Evolutionary conservation across 768 basidiomycete species (phyloP), one percentile per base, ranked within the genome.

Genomic region (Sporobolomyces phaffii): DNA sequence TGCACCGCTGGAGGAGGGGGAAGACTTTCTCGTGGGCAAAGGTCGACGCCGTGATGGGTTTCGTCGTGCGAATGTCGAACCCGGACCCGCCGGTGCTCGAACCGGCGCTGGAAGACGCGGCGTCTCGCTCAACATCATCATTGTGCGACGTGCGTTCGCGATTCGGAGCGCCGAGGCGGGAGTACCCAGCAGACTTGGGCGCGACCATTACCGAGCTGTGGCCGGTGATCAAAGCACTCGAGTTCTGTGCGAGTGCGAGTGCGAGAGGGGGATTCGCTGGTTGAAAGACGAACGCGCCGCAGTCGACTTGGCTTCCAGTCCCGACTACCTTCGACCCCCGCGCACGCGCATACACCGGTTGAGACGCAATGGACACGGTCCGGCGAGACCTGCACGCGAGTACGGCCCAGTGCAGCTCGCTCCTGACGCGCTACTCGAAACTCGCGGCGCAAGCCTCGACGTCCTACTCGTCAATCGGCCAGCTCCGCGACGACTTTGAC

Each of bases 311-410:
- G 14, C 15, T 29, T 18, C 33, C 33, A 17, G 26, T n/a, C n/a
- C n/a, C n/a, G n/a, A n/a, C n/a, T n/a, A n/a, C n/a, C n/a, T n/a
- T n/a, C n/a, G n/a, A n/a, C n/a, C n/a, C n/a, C n/a, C n/a, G n/a
- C n/a, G n/a, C n/a, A n/a, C n/a, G n/a, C n/a, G n/a, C n/a, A n/a
- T n/a, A n/a, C n/a, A 40, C 28, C 24, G 15, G 36, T 3, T 41
- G 13, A 14, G 48, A 3, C 28, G 2, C 31, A 13, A 58, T 50
- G 59, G 94, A 98, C 73, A 84, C 87, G 61, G 82, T 97, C 36
- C 89, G 96, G 74, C 81, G 91, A 60, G 91, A 94, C 78, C 90
- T 90, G 79, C 83, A 93, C 74, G 92, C 92, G 7, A 85, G 97
- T 31, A 94, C 98, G 76, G 90, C 91, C 50, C 83, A 91, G 28